Evolutionary conservation across 2,329 filamentous ascomycete species (phyloP).

Genomic region (Dactylellina haptotyla): DNA sequence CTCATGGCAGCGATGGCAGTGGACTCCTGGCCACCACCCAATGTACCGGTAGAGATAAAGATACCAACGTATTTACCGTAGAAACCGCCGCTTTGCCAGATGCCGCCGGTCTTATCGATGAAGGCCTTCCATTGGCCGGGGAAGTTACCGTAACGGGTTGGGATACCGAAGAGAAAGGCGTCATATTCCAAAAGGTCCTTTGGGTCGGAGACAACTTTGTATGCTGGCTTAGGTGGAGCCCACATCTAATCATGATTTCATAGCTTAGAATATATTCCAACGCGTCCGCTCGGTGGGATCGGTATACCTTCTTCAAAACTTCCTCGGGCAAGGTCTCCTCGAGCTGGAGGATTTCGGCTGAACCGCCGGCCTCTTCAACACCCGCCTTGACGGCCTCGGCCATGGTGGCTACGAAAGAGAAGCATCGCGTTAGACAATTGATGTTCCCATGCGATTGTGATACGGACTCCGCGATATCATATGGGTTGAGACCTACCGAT

Average conservation of each 20-base stretch:
- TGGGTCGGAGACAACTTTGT: constrained; percentile 72
- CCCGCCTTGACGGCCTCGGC: constrained; percentile 92
- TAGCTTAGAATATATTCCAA: background rate
- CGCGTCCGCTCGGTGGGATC: background rate
- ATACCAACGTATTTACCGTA: constrained; percentile 89
- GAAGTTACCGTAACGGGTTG: constrained; percentile 96
- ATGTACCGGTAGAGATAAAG: constrained; percentile 86
- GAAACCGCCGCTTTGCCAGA: constrained; percentile 81
- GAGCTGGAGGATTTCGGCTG: constrained; percentile 85
- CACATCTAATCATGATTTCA: constrained; percentile 70
- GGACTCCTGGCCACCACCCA: constrained; percentile 91
- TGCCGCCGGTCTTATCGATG: constrained; percentile 88
- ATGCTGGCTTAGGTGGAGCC: constrained; percentile 78
- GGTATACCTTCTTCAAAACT: constrained; percentile 74
- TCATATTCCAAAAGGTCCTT: constrained; percentile 74
- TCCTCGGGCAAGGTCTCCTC: constrained; percentile 86
- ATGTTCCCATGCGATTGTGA: background rate
- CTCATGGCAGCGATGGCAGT: constrained; percentile 83
- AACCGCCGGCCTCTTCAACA: constrained; percentile 85
- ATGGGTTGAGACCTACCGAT: constrained; percentile 66
- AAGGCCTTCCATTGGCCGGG: constrained; percentile 93
- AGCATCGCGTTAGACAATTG: constrained; percentile 12
- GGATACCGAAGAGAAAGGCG: constrained; percentile 90
- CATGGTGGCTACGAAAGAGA: constrained; percentile 64
- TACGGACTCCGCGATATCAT: too few relatives aligned